Evolutionary conservation across 2,329 filamentous ascomycete genomes (phyloP).

Genomic region (Dothiorella sarmentorum): DNA sequence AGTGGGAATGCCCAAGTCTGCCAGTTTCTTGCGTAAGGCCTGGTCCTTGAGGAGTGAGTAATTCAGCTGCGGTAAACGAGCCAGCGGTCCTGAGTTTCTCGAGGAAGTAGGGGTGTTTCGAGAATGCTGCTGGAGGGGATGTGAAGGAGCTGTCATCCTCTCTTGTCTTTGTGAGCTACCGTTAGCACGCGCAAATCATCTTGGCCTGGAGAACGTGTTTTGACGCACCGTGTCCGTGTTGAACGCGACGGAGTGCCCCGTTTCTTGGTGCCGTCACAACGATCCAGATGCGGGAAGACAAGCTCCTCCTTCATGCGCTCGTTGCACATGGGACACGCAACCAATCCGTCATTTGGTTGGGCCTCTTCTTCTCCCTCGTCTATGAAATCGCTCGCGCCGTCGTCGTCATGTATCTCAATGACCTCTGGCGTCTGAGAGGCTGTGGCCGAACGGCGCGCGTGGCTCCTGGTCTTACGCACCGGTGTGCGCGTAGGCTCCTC

Average conservation of each 20-base stretch:
- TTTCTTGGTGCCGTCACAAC: slow-evolving; percentile 48
- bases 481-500: slow-evolving; percentile 48
- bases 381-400: slow-evolving; percentile 33
- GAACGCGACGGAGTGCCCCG: slow-evolving; percentile 26
- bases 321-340: slow-evolving; percentile 78
- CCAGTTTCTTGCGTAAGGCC: slow-evolving; percentile 74
- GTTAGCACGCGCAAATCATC: not conserved
- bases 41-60: slow-evolving; percentile 83
- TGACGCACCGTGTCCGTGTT: slow-evolving; percentile 29
- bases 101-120: slow-evolving; percentile 31
- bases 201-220: not conserved
- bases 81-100: slow-evolving; percentile 24
- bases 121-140: slow-evolving; percentile 25
- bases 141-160: not conserved
- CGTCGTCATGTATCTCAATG: slow-evolving; percentile 24
- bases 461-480: slow-evolving; percentile 39
- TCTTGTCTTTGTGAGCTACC: not conserved
- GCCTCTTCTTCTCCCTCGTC: slow-evolving; percentile 40
- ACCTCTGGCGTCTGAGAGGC: slow-evolving; percentile 24
- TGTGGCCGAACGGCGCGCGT: slow-evolving; percentile 30
- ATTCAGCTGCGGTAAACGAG: slow-evolving; percentile 67
- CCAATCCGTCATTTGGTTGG: slow-evolving; percentile 65
- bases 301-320: slow-evolving; percentile 73
- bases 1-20: slow-evolving; percentile 72
- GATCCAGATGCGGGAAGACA: slow-evolving; percentile 80